These are phyloP conservation scores for Arctium lappa DNA, from an alignment of 129 eudicot species.

Conservation along the genomic window DNA sequence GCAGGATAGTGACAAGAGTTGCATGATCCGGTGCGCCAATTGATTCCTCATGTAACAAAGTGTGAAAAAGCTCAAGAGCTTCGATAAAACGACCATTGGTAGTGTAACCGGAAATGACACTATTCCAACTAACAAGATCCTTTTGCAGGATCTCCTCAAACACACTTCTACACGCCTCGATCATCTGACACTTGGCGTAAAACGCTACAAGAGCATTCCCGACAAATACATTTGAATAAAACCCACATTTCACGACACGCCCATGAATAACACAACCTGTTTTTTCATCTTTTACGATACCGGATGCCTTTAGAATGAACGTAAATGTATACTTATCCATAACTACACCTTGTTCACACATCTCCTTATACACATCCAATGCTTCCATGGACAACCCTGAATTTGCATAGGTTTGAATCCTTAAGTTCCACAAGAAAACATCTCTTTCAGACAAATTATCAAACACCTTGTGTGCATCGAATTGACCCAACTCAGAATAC, in stretches of 20 bases:
- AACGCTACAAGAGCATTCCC: slow-evolving; percentile 50
- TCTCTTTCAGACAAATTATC: slow-evolving; percentile 43
- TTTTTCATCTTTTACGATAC: slow-evolving; percentile 7
- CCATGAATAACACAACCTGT: slow-evolving; percentile 37
- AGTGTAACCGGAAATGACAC: slow-evolving; percentile 31
- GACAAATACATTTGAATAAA: slow-evolving; percentile 25
- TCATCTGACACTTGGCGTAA: slow-evolving; percentile 31
- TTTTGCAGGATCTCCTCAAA: slow-evolving; percentile 37
- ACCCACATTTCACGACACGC: slow-evolving; percentile 28
- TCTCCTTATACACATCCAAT: slow-evolving; percentile 20
- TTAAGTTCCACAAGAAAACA: slow-evolving; percentile 45
- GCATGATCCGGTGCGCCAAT: slow-evolving; percentile 31
- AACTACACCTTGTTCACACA: slow-evolving; percentile 8
- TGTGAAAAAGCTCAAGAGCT: slow-evolving; percentile 42
- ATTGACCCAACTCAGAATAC: slow-evolving; percentile 19
- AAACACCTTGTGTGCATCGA: slow-evolving; percentile 46
- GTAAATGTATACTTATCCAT: slow-evolving; percentile 38
- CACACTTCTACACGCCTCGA: slow-evolving; percentile 31
- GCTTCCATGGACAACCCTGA: slow-evolving; percentile 1
- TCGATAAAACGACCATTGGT: slow-evolving; percentile 22
- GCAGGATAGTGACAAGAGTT: slow-evolving; percentile 43
- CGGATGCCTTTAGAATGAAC: slow-evolving; percentile 40
- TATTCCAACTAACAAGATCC: slow-evolving; percentile 55
- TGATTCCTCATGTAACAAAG: slow-evolving; percentile 10
- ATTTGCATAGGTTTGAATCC: slow-evolving; percentile 37